A percentile compares a stretch with the other conserved stretches of the same genome.
phyloP scores from a whole-genome alignment of 306 rosid genomes.

The Cicer pinnatifidum region DNA sequence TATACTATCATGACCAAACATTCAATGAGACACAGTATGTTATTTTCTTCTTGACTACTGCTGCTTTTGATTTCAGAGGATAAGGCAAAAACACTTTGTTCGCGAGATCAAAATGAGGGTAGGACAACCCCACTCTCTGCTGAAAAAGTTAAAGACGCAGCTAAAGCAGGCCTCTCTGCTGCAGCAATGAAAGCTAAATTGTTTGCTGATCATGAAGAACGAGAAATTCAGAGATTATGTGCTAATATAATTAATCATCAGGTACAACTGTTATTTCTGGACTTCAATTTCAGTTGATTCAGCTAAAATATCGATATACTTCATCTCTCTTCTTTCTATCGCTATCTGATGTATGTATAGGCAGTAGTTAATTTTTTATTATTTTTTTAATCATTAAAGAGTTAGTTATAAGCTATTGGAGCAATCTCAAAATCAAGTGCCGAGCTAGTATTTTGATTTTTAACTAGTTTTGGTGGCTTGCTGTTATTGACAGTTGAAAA shows the following conservation, averaged over 20 bases:
- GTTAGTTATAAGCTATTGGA: constrained; percentile 26
- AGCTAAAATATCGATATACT: constrained; percentile 28
- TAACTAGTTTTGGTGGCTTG: constrained; percentile 45
- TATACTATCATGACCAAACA: constrained; percentile 28
- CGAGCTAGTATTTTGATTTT: constrained; percentile 30
- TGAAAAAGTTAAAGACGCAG: constrained; percentile 87
- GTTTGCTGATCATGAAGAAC: constrained; percentile 97
- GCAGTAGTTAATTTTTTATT: neutral
- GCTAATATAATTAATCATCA: constrained; percentile 94
- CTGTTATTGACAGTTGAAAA: constrained; percentile 73
- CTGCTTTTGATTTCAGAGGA: constrained; percentile 61
- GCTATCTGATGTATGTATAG: constrained; percentile 19
- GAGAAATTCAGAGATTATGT: constrained; percentile 98
- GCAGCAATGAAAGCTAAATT: constrained; percentile 97
- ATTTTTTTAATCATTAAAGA: neutral
- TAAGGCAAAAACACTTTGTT: constrained; percentile 59
- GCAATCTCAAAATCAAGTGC: constrained; percentile 38
- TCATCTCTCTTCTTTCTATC: constrained; percentile 11
- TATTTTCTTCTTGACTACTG: constrained; percentile 35
- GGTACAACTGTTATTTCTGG: constrained; percentile 56
- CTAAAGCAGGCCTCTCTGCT: constrained; percentile 92
- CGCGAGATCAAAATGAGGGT: constrained; percentile 65
- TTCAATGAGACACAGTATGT: constrained; percentile 33
- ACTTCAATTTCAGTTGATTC: constrained; percentile 5
- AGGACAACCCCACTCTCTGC: constrained; percentile 61